Conservation (phyloP, 2,329 filamentous ascomycete species). For the Ascochyta pisi region DNA sequence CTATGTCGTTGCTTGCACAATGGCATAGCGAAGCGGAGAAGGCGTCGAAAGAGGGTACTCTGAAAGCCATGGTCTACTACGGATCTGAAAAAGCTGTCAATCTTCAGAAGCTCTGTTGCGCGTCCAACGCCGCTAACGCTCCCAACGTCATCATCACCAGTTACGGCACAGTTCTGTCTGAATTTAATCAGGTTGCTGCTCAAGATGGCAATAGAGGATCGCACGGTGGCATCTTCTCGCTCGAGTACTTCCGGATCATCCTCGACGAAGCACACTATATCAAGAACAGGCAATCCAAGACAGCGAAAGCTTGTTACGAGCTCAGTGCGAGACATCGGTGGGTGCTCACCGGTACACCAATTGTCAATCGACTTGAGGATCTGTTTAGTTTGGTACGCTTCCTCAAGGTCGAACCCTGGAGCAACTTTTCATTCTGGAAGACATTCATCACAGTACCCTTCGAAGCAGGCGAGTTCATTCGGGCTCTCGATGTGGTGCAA, state of each 20-base stretch:
- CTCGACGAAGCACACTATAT: slow-evolving; percentile 95
- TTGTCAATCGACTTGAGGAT: slow-evolving; percentile 94
- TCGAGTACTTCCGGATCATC: slow-evolving; percentile 94
- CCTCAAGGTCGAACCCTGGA: slow-evolving; percentile 94
- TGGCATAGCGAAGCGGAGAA: slow-evolving; percentile 97
- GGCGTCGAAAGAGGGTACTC: slow-evolving; percentile 80
- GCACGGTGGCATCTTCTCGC: slow-evolving; percentile 78
- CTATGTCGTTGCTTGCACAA: slow-evolving; percentile 94
- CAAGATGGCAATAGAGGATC: slow-evolving; percentile 69
- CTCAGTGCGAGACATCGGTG: slow-evolving; percentile 85
- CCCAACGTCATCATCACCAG: slow-evolving; percentile 94
- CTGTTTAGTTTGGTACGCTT: slow-evolving; percentile 93
- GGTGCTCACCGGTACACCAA: slow-evolving; percentile 93
- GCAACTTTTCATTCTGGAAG: slow-evolving; percentile 98
- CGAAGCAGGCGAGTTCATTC: slow-evolving; percentile 91
- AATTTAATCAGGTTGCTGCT: slow-evolving; percentile 78
- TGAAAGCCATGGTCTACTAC: slow-evolving; percentile 91
- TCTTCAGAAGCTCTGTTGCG: slow-evolving; percentile 78
- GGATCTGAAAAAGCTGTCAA: slow-evolving; percentile 83
- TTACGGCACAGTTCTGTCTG: slow-evolving; percentile 89
- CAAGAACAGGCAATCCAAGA: slow-evolving; percentile 87
- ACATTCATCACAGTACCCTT: slow-evolving; percentile 98
- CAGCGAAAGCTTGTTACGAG: slow-evolving; percentile 92
- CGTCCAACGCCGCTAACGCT: slow-evolving; percentile 73
- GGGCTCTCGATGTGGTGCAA: slow-evolving; percentile 94